phyloP scores from a whole-genome alignment of 305 asterid species.

The Ajuga reptans region DNA sequence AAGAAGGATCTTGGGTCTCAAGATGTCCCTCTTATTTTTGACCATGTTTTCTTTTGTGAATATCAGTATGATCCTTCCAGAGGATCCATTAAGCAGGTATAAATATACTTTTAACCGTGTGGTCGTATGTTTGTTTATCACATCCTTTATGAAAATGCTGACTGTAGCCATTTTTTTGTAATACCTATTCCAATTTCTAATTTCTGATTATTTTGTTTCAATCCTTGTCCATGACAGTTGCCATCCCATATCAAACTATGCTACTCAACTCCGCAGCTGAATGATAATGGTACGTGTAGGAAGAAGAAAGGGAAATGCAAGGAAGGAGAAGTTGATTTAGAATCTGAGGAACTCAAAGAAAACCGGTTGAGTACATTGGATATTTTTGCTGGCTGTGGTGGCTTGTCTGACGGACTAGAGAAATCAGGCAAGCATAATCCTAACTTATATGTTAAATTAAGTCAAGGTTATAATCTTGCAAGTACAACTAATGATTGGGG shows the following conservation, averaged over 20 bases:
- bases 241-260: slow-evolving; percentile 55
- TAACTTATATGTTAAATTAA: slow-evolving; percentile 1
- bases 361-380: slow-evolving; percentile 59
- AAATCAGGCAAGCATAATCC: slow-evolving; percentile 52
- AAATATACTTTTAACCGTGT: neutral
- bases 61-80: slow-evolving; percentile 62
- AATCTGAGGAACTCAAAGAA: slow-evolving; percentile 30
- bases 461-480: neutral
- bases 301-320: slow-evolving; percentile 76
- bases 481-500: slow-evolving; percentile 3
- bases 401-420: slow-evolving; percentile 79
- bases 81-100: slow-evolving; percentile 81
- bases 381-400: slow-evolving; percentile 96
- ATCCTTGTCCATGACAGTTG: slow-evolving; percentile 44
- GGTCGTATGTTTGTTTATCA: neutral
- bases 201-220: slow-evolving; percentile 21
- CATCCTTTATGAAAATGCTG: neutral
- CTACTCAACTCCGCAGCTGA: slow-evolving; percentile 41
- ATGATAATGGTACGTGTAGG: slow-evolving; percentile 34
- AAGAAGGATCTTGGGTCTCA: slow-evolving; percentile 62
- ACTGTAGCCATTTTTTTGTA: slow-evolving; percentile 12
- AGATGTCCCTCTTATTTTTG: slow-evolving; percentile 50
- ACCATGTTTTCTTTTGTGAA: slow-evolving; percentile 84
- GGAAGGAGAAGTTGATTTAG: slow-evolving; percentile 59
- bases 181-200: neutral